phyloP scores from a whole-genome alignment of 2,329 filamentous ascomycete genomes.

The Aspergillus vadensis region DNA sequence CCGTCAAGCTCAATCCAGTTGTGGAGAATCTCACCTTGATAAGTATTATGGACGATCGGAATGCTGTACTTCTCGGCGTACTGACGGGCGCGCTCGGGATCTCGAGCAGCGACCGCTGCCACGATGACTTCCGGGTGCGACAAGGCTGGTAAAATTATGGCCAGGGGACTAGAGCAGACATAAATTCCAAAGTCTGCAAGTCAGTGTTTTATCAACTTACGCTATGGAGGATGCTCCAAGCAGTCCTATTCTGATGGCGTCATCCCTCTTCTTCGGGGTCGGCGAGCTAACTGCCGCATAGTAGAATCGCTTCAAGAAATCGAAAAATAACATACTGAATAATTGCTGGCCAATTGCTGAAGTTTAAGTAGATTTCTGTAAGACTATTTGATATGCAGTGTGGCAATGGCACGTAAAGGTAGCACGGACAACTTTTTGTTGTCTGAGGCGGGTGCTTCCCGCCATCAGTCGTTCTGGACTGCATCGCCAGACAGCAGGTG shows the following conservation, averaged over 20 bases:
- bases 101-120: conserved; percentile 56
- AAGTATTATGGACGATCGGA: conserved; percentile 36
- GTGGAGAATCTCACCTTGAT: conserved; percentile 45
- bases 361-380: not conserved
- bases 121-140: conserved; percentile 58
- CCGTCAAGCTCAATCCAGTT: not conserved
- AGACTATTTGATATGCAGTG: not conserved
- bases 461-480: too few species aligned
- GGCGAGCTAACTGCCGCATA: not conserved
- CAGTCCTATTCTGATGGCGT: conserved; percentile 23
- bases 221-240: conserved; percentile 26
- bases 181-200: not conserved
- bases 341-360: too few species aligned
- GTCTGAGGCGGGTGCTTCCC: too few species aligned
- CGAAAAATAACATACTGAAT: not conserved
- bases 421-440: not conserved
- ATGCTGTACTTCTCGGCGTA: conserved; percentile 58
- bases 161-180: conserved; percentile 17
- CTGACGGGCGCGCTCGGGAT: conserved; percentile 47
- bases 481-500: too few species aligned
- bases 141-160: conserved; percentile 50
- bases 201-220: conserved; percentile 5
- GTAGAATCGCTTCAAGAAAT: not conserved
- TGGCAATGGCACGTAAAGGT: not conserved
- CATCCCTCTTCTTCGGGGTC: conserved; percentile 13